phyloP scores from a whole-genome alignment of 164 flowering plant species.

The Chimonanthus salicifolius region DNA sequence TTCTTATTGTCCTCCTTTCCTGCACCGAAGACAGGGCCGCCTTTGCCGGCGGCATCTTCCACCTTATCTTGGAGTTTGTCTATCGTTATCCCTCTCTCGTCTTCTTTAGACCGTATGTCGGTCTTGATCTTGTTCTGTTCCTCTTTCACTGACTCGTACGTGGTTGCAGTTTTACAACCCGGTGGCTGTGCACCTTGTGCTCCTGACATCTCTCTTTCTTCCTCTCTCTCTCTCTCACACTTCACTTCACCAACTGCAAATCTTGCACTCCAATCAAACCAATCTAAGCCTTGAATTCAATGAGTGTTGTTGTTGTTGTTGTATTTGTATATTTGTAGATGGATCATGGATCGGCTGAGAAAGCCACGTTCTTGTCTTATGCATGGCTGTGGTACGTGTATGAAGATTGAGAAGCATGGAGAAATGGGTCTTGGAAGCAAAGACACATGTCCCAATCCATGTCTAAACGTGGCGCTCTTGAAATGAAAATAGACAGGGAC shows the following conservation, averaged over 20 bases:
- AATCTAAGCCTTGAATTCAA: too few relatives aligned
- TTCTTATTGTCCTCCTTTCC: slow-evolving; percentile 39
- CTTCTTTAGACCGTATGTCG: slow-evolving; percentile 36
- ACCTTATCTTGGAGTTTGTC: slow-evolving; percentile 71
- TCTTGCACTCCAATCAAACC: background rate
- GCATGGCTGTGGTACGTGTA: too few relatives aligned
- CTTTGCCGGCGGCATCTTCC: slow-evolving; percentile 56
- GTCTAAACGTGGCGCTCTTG: too few relatives aligned
- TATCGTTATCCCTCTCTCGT: slow-evolving; percentile 48
- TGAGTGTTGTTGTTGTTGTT: too few relatives aligned
- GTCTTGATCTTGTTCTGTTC: slow-evolving; percentile 47
- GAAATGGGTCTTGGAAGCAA: too few relatives aligned
- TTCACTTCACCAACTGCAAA: background rate
- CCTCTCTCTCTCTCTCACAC: background rate
- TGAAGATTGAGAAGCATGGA: too few relatives aligned
- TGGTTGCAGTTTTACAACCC: slow-evolving; percentile 56
- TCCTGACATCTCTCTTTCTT: slow-evolving; percentile 48
- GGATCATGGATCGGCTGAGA: too few relatives aligned
- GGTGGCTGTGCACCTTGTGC: slow-evolving; percentile 85
- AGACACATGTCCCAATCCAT: too few relatives aligned
- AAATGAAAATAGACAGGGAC: too few relatives aligned
- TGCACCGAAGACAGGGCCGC: slow-evolving; percentile 74
- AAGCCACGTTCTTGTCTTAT: too few relatives aligned
- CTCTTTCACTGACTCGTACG: slow-evolving; percentile 55
- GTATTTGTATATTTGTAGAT: too few relatives aligned